Conservation (phyloP, 2,329 filamentous ascomycete genomes). For the Fusarium subtropicale region DNA sequence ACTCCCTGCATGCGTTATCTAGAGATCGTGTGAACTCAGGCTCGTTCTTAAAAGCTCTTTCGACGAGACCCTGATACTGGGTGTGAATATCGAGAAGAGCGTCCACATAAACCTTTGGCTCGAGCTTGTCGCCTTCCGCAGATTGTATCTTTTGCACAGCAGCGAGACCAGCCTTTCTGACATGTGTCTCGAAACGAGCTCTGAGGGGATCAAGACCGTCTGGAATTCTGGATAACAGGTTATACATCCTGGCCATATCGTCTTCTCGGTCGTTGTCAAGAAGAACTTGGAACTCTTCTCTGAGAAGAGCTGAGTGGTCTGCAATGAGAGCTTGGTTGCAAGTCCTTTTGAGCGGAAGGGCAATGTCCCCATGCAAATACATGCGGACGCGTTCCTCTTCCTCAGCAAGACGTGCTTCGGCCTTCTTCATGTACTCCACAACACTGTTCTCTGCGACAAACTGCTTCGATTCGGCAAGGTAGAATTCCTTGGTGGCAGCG, state of each 20-base stretch:
- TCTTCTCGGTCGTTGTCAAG: conserved; percentile 95
- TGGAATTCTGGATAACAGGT: conserved; percentile 85
- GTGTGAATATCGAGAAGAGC: conserved; percentile 93
- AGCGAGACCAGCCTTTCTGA: conserved; percentile 86
- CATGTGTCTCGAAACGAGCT: conserved; percentile 89
- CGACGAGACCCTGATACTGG: conserved; percentile 91
- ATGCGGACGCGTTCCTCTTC: conserved; percentile 94
- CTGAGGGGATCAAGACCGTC: conserved; percentile 92
- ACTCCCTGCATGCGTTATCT: conserved; percentile 97
- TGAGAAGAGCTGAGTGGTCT: conserved; percentile 84
- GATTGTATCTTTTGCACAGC: conserved; percentile 92
- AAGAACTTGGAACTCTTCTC: conserved; percentile 95
- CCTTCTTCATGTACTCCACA: conserved; percentile 99
- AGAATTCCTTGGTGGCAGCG: conserved; percentile 84
- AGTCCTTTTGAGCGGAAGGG: conserved; percentile 81
- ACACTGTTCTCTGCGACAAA: conserved; percentile 98
- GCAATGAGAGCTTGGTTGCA: conserved; percentile 92
- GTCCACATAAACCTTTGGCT: conserved; percentile 97
- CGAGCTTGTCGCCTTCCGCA: conserved; percentile 86
- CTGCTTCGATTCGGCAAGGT: conserved; percentile 89
- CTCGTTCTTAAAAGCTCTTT: conserved; percentile 92
- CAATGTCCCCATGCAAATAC: conserved; percentile 92
- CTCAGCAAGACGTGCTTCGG: conserved; percentile 86
- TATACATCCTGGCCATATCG: conserved; percentile 97
- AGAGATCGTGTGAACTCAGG: conserved; percentile 96